Evolutionary conservation across 768 basidiomycete species (phyloP).

Genomic region (Lentinula edodes): DNA sequence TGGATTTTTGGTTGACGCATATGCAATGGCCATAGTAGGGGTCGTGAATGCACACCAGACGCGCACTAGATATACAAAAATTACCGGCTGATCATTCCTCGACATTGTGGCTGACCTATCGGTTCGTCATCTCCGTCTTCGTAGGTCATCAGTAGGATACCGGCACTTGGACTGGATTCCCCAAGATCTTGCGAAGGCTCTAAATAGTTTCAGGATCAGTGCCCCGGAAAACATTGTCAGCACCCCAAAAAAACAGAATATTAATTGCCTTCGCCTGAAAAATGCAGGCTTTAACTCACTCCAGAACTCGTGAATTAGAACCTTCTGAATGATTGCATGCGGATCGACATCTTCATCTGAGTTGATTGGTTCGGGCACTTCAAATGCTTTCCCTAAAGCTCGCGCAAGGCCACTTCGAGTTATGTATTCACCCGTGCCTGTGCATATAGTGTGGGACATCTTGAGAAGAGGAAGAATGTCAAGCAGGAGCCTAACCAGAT

Average conservation of each 20-base stretch:
- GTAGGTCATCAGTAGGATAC: constrained; percentile 52
- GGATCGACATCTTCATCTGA: constrained; percentile 35
- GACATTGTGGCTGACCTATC: neutral
- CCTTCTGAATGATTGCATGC: constrained; percentile 45
- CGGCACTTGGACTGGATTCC: constrained; percentile 47
- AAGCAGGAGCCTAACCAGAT: constrained; percentile 27
- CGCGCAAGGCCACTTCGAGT: constrained; percentile 51
- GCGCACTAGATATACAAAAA: constrained; percentile 37
- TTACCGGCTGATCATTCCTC: neutral
- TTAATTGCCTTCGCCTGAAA: neutral
- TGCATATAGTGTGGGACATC: constrained; percentile 2
- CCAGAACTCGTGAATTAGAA: constrained; percentile 45
- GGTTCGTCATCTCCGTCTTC: constrained; percentile 5
- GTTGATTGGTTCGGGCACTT: constrained; percentile 5
- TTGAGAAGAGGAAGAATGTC: neutral
- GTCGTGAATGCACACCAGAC: constrained; percentile 86
- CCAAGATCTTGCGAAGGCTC: constrained; percentile 32
- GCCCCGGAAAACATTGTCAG: neutral
- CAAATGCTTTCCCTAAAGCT: constrained; percentile 42
- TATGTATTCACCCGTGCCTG: constrained; percentile 73
- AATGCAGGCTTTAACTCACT: constrained; percentile 24
- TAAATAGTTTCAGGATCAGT: constrained; percentile 12
- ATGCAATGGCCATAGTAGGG: constrained; percentile 75
- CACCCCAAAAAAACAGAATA: neutral
- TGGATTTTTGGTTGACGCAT: constrained; percentile 46